Percentiles rank a stretch among this genome's conserved stretches.
These are phyloP conservation scores for Haematococcus lacustris DNA, from an alignment of 139 green algal genomes.

Conservation along the genomic window DNA sequence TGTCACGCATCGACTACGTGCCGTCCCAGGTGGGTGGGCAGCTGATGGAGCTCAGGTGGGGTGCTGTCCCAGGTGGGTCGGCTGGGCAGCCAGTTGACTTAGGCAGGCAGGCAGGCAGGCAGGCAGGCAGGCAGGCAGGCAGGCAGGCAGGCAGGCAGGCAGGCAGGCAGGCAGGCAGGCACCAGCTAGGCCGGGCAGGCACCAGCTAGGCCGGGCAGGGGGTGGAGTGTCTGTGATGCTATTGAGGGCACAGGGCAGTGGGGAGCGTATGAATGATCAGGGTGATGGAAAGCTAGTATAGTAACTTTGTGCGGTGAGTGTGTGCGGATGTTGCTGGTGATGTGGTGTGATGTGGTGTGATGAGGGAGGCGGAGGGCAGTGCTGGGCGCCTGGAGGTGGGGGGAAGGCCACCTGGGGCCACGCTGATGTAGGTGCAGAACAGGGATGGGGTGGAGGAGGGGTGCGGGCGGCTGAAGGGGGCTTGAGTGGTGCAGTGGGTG, in stretches of 20 bases:
- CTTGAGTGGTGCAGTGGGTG: too few relatives aligned
- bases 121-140: not conserved
- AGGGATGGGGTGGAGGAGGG: too few relatives aligned
- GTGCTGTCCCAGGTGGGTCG: not conserved
- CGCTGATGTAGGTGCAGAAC: too few relatives aligned
- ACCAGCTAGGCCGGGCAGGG: not conserved
- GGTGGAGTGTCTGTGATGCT: not conserved
- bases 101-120: not conserved
- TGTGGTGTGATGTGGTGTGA: too few relatives aligned
- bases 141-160: not conserved
- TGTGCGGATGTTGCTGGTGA: too few relatives aligned
- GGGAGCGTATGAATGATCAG: not conserved
- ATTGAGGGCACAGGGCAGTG: not conserved
- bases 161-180: too few relatives aligned
- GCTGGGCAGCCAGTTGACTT: not conserved
- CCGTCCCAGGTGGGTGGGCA: conserved; percentile 8
- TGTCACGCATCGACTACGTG: conserved; percentile 28
- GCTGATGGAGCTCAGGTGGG: not conserved
- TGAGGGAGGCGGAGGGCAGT: too few relatives aligned
- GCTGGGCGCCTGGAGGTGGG: too few relatives aligned
- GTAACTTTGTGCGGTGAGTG: too few relatives aligned
- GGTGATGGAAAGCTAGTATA: not conserved
- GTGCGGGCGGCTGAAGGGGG: too few relatives aligned
- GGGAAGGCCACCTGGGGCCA: too few relatives aligned
- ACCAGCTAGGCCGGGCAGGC: too few relatives aligned